Evolutionary conservation across 139 green algal genomes (phyloP).

Genomic region (Chlorella sp.): DNA sequence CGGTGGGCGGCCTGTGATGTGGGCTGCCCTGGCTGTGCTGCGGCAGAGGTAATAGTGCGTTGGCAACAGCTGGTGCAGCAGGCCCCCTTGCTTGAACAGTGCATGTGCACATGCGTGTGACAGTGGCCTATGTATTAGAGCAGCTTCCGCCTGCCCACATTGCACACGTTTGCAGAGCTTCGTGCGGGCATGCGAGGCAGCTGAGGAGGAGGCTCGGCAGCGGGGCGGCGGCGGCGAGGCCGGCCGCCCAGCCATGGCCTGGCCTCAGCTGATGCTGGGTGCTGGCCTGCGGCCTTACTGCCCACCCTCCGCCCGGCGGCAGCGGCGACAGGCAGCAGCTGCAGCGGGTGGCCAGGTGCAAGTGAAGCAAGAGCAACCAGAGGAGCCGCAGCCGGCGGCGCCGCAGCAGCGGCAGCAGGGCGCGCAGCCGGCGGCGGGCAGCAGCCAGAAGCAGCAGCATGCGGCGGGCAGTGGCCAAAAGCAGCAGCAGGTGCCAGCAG

Average conservation of each 20-base stretch:
- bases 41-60: too few species aligned
- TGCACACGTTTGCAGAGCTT: constrained; percentile 25
- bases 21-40: too few species aligned
- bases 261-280: constrained; percentile 22
- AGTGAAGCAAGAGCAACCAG: neutral
- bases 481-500: neutral
- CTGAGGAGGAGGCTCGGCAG: neutral
- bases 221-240: neutral
- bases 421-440: neutral
- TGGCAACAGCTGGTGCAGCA: too few species aligned
- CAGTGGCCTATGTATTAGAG: neutral
- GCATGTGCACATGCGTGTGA: too few species aligned
- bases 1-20: too few species aligned
- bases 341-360: neutral
- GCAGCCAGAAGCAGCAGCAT: too few species aligned
- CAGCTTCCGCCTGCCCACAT: neutral
- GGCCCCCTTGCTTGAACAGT: too few species aligned
- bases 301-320: neutral
- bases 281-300: constrained; percentile 1
- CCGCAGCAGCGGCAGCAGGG: neutral
- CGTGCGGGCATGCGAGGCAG: constrained; percentile 14
- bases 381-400: neutral
- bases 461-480: too few species aligned
- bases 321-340: neutral
- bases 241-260: neutral